Evolutionary conservation across 1,284 basidiomycete genomes (phyloP).

Genomic region (Cryptococcus sp.): DNA sequence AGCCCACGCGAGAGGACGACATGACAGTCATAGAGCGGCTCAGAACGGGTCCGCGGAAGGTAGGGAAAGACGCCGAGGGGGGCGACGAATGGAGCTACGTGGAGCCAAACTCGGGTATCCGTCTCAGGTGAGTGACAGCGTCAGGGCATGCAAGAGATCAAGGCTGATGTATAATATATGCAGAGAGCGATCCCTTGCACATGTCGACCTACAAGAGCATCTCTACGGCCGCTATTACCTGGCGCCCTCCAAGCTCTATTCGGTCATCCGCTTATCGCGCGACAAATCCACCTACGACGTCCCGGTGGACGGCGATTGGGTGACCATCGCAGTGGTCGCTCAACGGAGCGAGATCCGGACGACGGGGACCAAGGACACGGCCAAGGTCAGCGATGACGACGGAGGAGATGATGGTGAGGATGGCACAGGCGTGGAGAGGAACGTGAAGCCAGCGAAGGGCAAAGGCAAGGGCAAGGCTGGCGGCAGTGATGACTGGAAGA

Average conservation of each 20-base stretch:
- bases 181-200: constrained; percentile 69
- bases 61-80: constrained; percentile 44
- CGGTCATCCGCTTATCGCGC: constrained; percentile 68
- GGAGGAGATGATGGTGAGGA: constrained; percentile 18
- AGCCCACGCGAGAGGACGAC: constrained; percentile 49
- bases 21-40: constrained; percentile 72
- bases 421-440: constrained; percentile 19
- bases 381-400: constrained; percentile 20
- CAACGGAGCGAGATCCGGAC: constrained; percentile 64
- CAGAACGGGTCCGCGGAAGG: constrained; percentile 68
- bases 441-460: constrained; percentile 3
- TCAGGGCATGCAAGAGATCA: neutral
- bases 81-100: constrained; percentile 60
- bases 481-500: constrained; percentile 16
- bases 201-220: constrained; percentile 76
- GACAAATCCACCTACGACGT: constrained; percentile 83
- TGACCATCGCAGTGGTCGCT: constrained; percentile 89
- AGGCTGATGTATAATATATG: neutral
- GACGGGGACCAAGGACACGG: constrained; percentile 30
- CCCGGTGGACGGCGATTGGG: constrained; percentile 83
- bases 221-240: constrained; percentile 80
- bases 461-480: constrained; percentile 5
- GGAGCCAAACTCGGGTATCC: constrained; percentile 84
- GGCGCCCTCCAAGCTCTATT: constrained; percentile 82
- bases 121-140: constrained; percentile 62